A percentile compares a stretch with the other conserved stretches of the same genome.
Conservation (phyloP, 176 grass and related monocot species). For the Oryza glumipatula region DNA sequence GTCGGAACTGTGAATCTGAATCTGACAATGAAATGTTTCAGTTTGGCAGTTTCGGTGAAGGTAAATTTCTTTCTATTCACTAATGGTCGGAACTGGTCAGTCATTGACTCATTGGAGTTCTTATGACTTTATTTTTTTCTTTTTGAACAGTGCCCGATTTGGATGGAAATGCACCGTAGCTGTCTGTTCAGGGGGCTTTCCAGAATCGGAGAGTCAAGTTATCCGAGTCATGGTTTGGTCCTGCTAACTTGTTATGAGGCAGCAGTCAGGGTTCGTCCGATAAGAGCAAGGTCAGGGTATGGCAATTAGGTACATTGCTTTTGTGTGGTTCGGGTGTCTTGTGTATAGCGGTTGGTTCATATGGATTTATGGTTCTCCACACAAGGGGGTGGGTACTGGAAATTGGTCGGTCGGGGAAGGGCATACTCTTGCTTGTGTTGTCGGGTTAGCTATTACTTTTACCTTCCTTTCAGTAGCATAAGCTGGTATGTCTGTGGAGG, state of each 20-base stretch:
- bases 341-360: neutral
- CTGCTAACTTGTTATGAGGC: constrained; percentile 27
- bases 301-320: neutral
- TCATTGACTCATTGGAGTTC: neutral
- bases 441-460: constrained; percentile 6
- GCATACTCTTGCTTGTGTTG: neutral
- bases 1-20: neutral
- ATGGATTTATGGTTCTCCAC: neutral
- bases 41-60: constrained; percentile 52
- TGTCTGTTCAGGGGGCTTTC: constrained; percentile 19
- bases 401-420: neutral
- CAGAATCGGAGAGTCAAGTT: constrained; percentile 43
- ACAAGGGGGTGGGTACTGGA: neutral
- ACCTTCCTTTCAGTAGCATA: neutral
- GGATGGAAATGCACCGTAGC: constrained; percentile 28
- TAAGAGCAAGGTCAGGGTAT: constrained; percentile 1
- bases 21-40: constrained; percentile 23
- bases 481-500: neutral
- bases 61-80: constrained; percentile 8
- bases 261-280: neutral
- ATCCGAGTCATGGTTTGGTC: constrained; percentile 37
- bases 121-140: neutral
- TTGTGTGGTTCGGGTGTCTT: neutral
- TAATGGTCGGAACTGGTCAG: neutral
- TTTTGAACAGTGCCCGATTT: neutral